These are phyloP conservation scores for Euphorbia celastroides DNA, from an alignment of 441 rosid genomes.

Conservation along the genomic window DNA sequence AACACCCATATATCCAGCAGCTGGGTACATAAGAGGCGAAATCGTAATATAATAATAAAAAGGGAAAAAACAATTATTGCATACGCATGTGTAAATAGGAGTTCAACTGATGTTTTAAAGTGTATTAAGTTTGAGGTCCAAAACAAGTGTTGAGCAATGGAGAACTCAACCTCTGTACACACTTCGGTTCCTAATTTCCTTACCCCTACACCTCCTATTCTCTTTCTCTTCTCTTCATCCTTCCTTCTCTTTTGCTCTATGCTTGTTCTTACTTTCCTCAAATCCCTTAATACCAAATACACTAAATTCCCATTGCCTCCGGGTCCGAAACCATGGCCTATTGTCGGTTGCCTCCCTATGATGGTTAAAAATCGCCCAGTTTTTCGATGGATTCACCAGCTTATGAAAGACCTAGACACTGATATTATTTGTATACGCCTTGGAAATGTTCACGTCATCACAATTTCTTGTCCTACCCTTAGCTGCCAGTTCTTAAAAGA, in stretches of 20 bases:
- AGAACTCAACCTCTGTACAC: neutral
- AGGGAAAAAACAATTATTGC: no score
- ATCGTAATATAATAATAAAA: no score
- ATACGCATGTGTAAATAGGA: no score
- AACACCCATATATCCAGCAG: no score
- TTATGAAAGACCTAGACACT: constrained; percentile 42
- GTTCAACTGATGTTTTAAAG: no score
- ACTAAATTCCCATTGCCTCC: neutral
- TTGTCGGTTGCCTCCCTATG: constrained; percentile 41
- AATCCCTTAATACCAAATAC: neutral
- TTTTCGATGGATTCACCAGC: constrained; percentile 42
- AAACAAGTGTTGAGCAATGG: neutral
- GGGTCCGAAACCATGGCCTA: constrained; percentile 30
- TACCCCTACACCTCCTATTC: neutral
- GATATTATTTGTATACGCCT: no score
- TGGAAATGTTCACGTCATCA: neutral
- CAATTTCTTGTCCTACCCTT: constrained; percentile 18
- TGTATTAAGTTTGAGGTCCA: no score
- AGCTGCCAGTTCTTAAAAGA: constrained; percentile 1
- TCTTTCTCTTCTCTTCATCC: neutral
- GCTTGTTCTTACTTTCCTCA: neutral
- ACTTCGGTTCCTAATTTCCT: neutral
- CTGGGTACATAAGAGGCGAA: no score
- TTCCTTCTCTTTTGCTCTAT: neutral
- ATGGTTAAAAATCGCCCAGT: constrained; percentile 33